A percentile compares a stretch with the other conserved stretches of the same genome.
Conservation (phyloP, 768 basidiomycete genomes). For the Mycena epipterygia region DNA sequence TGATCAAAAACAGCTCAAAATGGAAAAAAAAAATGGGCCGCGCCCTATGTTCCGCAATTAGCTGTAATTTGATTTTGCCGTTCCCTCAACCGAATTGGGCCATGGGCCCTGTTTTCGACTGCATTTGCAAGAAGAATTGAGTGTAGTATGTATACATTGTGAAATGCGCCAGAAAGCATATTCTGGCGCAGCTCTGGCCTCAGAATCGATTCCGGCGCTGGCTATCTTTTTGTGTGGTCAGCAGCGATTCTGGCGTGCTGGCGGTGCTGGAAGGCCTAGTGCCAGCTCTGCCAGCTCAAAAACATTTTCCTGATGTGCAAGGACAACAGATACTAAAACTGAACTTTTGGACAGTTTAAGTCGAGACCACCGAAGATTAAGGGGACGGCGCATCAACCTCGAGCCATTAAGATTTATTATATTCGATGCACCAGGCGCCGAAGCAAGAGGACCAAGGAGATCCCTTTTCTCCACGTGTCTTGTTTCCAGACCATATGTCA, state of each 20-base stretch:
- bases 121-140: conserved; percentile 4
- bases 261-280: conserved; percentile 12
- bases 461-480: not conserved
- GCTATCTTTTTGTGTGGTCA: conserved; percentile 9
- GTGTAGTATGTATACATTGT: not conserved
- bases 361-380: not conserved
- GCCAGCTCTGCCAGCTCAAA: conserved; percentile 16
- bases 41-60: no score
- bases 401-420: not conserved
- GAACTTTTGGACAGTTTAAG: not conserved
- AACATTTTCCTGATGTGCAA: conserved; percentile 23
- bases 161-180: not conserved
- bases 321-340: not conserved
- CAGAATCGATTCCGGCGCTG: conserved; percentile 10
- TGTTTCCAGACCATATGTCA: not conserved
- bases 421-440: not conserved
- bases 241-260: conserved; percentile 10
- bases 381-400: not conserved
- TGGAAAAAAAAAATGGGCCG: no score
- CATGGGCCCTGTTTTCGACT: not conserved
- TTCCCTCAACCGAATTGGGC: not conserved
- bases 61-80: not conserved
- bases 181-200: conserved; percentile 12
- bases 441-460: not conserved
- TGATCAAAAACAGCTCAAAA: no score